Base-by-base conservation (phyloP, 225 moss, liverwort and hornwort genomes). In the Sphagnum contortum region DNA sequence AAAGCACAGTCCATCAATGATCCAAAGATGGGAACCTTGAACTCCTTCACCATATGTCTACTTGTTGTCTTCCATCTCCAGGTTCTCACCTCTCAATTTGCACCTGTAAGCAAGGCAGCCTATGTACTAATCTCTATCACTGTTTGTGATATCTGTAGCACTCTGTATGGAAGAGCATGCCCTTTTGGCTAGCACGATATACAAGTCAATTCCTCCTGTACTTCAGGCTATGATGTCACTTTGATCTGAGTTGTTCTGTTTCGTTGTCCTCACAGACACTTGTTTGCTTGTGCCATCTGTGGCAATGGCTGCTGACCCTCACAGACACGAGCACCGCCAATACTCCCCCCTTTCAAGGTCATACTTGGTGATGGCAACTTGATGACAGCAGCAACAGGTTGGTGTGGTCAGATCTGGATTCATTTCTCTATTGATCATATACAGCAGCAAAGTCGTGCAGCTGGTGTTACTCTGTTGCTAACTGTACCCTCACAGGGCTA, bases 31-130 rank as follows among this genome's bases (percentile, higher is more conserved):
- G 80, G 80, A 47, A 80, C 80, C 7, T 67, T 80, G 51, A 80
- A 76, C 60, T 80, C 80, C 48, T 76, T 72, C 63, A 73, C 80
- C 29, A 70, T 80, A 61, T 73, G 72, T 72, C 67, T 80, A 64
- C 70, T 80, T 55, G 80, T 80, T 62, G 76, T 80, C 53, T 80
- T 80, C 61, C 80, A 80, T 76, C 73, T 80, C 66, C 80, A 80
- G 76, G 76, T 80, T 52, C 29, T 29, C 29, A 29, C 29, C 29
- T 29, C 29, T 29, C 29, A 29, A 29, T 29, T 29, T 29, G 29
- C 29, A 29, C 29, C 29, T 29, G 29, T 29, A 29, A 29, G 29
- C 29, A 29, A 29, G 29, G 29, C 29, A 29, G 29, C 29, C 29
- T 29, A 29, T 29, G 29, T 29, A 29, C 0, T 29, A 29, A 29